Evolutionary conservation across 2,329 filamentous ascomycete genomes (phyloP), one percentile per base, ranked within the genome.

Genomic region (Aspergillus uvarum): DNA sequence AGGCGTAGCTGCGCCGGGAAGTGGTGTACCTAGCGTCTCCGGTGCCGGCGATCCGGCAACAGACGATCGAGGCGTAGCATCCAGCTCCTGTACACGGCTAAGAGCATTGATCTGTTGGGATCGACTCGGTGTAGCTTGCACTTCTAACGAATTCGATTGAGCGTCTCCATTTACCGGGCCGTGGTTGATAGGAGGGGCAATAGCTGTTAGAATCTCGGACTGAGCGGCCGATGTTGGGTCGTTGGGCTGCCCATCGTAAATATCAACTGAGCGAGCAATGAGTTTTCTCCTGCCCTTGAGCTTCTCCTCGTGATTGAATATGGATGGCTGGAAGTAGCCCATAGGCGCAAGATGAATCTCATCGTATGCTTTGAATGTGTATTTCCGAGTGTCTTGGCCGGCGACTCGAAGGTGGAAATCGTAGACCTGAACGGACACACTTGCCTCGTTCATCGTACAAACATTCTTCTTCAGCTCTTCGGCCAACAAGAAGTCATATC

Each of bases 331-430:
- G 74, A 96, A 97, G 69, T 93, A 90, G n/a, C 92, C 93, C 89
- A 96, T 92, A 1, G 93, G 90, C 0, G 95, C 90, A n/a, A 99
- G 83, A 67, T 96, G 91, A 22, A 96, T 90, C 75, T 98, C 95
- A 67, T 99, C 95, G 71, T 98, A 99, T 0, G 91, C 93, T 81
- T 98, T 98, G 83, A 97, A 98, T 47, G 88, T 86, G 76, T 96
- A 98, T 76, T 96, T 97, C 64, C 88, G 85, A 1, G 95, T 99
- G 54, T 95, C 89, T 72, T 96, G 88, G 56, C 92, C 92, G 1
- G 91, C 89, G 10, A 91, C 90, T 29, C 95, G 89, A 16, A 99
- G 85, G 74, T 98, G 92, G 72, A 98, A 98, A 68, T 96, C 89
- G 78, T 87, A 91, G 3, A 91, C 83, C 76, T 96, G 91, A 4